Percentiles rank a stretch among this genome's conserved stretches.
These are phyloP conservation scores for Fusarium nelsonii DNA, from an alignment of 2,329 filamentous ascomycete genomes.

Conservation along the genomic window DNA sequence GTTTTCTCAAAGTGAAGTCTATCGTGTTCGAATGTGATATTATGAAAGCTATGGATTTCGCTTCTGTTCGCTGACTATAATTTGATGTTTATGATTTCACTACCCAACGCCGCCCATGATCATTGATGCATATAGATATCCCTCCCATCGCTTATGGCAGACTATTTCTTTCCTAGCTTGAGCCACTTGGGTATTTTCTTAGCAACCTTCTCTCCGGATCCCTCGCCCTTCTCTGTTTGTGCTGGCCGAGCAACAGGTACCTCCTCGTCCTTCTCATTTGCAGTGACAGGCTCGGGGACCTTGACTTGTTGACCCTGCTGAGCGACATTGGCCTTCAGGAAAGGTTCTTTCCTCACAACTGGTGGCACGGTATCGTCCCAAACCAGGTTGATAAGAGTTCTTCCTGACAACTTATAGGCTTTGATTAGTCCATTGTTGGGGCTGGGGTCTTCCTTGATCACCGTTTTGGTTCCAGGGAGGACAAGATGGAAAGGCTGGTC, in stretches of 20 bases:
- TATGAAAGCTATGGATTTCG: background rate
- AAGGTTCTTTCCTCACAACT: conserved; percentile 65
- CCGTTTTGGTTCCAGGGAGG: conserved; percentile 67
- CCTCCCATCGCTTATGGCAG: background rate
- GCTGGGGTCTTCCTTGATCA: conserved; percentile 61
- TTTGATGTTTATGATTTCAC: background rate
- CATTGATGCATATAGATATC: conserved; percentile 11
- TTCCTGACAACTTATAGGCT: conserved; percentile 76
- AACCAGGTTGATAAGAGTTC: conserved; percentile 79
- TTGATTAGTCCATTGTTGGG: conserved; percentile 72
- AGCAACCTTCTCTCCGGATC: conserved; percentile 67
- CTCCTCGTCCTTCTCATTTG: conserved; percentile 55
- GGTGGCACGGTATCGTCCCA: conserved; percentile 76
- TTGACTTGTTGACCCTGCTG: conserved; percentile 75
- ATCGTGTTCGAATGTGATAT: background rate
- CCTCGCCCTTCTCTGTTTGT: conserved; percentile 53
- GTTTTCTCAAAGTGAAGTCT: background rate
- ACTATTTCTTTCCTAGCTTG: conserved; percentile 77
- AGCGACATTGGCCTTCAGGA: conserved; percentile 70
- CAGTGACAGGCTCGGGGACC: conserved; percentile 67
- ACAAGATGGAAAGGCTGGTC: conserved; percentile 79
- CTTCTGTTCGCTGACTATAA: conserved; percentile 1
- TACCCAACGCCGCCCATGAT: conserved; percentile 34
- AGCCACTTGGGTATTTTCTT: conserved; percentile 84
- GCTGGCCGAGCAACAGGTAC: conserved; percentile 39